These are phyloP conservation scores for Globisporangium barbulae DNA, from an alignment of 352 stramenopile species.

Conservation along the genomic window DNA sequence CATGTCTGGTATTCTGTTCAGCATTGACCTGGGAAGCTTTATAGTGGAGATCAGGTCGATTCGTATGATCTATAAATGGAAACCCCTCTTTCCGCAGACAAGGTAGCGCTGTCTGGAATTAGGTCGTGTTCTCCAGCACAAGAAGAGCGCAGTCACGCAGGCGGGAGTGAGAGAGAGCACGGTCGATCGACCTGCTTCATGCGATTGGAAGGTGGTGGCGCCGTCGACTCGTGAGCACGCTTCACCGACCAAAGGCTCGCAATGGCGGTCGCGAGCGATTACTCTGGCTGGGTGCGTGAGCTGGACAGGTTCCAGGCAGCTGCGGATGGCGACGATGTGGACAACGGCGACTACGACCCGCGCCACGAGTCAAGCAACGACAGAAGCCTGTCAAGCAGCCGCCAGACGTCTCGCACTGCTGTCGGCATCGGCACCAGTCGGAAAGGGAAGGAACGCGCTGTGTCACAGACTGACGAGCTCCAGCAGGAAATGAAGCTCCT, in stretches of 20 bases:
- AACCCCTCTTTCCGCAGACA: background rate
- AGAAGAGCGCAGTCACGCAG: background rate
- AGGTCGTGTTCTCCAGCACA: background rate
- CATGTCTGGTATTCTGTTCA: no score
- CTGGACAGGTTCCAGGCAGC: conserved; percentile 17
- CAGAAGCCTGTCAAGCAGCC: background rate
- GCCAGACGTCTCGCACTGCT: conserved; percentile 6
- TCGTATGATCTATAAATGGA: conserved; percentile 6
- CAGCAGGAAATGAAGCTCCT: conserved; percentile 93
- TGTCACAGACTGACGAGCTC: conserved; percentile 76
- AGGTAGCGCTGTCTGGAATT: background rate
- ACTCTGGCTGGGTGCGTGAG: conserved; percentile 22
- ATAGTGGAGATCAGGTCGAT: background rate
- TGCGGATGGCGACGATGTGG: background rate
- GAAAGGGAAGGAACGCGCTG: conserved; percentile 17
- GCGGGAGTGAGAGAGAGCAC: background rate
- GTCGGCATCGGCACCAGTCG: conserved; percentile 2
- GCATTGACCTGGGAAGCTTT: background rate
- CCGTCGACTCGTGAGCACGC: background rate
- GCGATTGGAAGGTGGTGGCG: conserved; percentile 1
- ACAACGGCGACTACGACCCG: conserved; percentile 7
- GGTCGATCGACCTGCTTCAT: background rate
- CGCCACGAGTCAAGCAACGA: conserved; percentile 15
- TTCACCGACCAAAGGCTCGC: background rate
- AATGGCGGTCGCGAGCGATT: conserved; percentile 20